Evolutionary conservation across 1,284 basidiomycete species (phyloP), one percentile per base, ranked within the genome.

Genomic region (Puccinia novopanici): DNA sequence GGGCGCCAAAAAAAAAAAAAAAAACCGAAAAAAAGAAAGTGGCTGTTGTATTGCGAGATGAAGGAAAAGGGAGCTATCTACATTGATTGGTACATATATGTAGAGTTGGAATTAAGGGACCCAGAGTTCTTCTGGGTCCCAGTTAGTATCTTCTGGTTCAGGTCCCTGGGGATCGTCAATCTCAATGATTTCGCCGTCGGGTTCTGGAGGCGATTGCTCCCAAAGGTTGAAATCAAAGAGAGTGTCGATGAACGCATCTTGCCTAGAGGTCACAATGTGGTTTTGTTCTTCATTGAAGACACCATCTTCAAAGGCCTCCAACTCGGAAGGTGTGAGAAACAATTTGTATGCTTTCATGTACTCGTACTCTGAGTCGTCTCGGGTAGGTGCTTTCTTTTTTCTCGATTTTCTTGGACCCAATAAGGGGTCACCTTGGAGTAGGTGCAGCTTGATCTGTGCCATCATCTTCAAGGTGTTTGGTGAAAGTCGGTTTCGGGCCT

Each of bases 211-310:
- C n/a, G 24, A 45, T 6, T 27, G 48, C 9, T 42, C 34, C 54
- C 42, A 70, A 17, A 59, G 19, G 22, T 74, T 13, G 37, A 74
- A 74, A 30, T 74, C 72, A 59, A 74, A 74, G 34, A 59, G 22
- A 15, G 55, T 74, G 22, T 74, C 72, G 8, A 74, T 40, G 72
- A 74, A 74, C 15, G 37, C 72, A 57, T 74, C 72, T 59, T 74
- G n/a, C 40, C 37, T 15, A 10, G 65, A 68, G 30, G 65, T 48
- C 0, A 24, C 3, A 13, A 24, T 30, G 15, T 27, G 6, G n/a
- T 6, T 5, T 15, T 52, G 48, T 27, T 55, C 27, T 19, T 55
- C 37, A 9, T 27, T 55, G 37, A 72, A 54, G 24, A 72, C 13
- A 3, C 70, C 70, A 6, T 50, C 30, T 72, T 72, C 24, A 54